Evolutionary conservation across 2,329 filamentous ascomycete genomes (phyloP), one percentile per base, ranked within the genome.

Genomic region (Lachnellula willkommii): DNA sequence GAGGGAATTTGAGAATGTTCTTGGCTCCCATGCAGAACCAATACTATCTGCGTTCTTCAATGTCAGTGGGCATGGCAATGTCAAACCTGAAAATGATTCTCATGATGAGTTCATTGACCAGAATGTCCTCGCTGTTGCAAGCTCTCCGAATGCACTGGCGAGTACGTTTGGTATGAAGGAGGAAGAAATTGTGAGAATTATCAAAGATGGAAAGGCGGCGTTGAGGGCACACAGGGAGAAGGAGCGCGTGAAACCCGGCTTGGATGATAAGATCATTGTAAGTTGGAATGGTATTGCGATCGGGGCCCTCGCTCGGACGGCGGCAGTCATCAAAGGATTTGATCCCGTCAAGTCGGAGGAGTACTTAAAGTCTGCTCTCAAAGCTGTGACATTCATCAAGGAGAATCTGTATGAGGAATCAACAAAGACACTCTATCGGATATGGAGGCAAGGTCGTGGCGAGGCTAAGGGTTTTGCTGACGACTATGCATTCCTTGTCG

Each of bases 101-200:
- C 89, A 95, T 65, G 93, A 97, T 68, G 93, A 97, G 67, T 93
- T 97, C 58, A 87, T 95, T 67, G 91, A 93, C 65, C 90, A 95
- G 69, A 99, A 97, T 67, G 91, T 96, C 5, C 74, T 96, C 2
- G 83, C 84, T 39, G 79, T 95, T 26, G 81, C 81, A 37, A 84
- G 81, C 58, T 88, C 85, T 0, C 79, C 84, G 0, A 77, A 80
- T 20, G 83, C 87, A 47, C 77, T 99, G 7, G 86, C 87, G 14
- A 82, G 82, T 54, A 86, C 94, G 63, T 88, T 95, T 64, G 85
- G 84, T 1, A 77, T 93, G 14, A 79, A 85, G 0, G 82, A 85
- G 54, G 79, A 84, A 1, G 86, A 91, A 58, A 82, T 93, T 1
- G 77, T 81, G 43, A 76, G 79, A 40, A 84, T 88, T 37, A 81